A percentile compares a stretch with the other conserved stretches of the same genome.
Conservation (phyloP, 768 basidiomycete genomes). For the Lyophyllum shimeji region DNA sequence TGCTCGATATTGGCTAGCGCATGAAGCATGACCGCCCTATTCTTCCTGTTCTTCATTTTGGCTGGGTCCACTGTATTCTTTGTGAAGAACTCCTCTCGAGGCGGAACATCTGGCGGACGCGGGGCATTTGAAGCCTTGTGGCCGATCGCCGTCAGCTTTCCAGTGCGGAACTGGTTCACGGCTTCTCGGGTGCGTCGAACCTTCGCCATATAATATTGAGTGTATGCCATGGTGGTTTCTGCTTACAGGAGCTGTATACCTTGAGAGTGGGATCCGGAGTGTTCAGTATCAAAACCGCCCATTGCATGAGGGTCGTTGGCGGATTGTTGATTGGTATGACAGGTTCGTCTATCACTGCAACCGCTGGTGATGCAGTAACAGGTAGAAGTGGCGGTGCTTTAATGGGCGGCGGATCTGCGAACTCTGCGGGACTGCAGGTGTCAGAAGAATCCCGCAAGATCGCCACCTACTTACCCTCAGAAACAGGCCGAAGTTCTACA, state of each 20-base stretch:
- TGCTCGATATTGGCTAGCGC: slow-evolving; percentile 86
- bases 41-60: slow-evolving; percentile 61
- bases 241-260: slow-evolving; percentile 23
- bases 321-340: slow-evolving; percentile 47
- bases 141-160: slow-evolving; percentile 65
- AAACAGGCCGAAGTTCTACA: slow-evolving; percentile 69
- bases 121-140: slow-evolving; percentile 50
- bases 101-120: slow-evolving; percentile 60
- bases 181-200: slow-evolving; percentile 71
- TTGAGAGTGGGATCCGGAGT: slow-evolving; percentile 70
- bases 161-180: slow-evolving; percentile 67
- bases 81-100: slow-evolving; percentile 51
- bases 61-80: slow-evolving; percentile 57
- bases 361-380: slow-evolving; percentile 9
- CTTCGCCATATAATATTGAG: slow-evolving; percentile 25
- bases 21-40: slow-evolving; percentile 73
- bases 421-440: slow-evolving; percentile 35
- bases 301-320: slow-evolving; percentile 73
- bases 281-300: slow-evolving; percentile 77
- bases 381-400: slow-evolving; percentile 18
- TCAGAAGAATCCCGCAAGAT: background rate
- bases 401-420: slow-evolving; percentile 63
- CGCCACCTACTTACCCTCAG: slow-evolving; percentile 50
- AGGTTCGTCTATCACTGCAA: slow-evolving; percentile 33
- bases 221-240: background rate